Conservation (phyloP, 1,284 basidiomycete species). For the Lentinula novae-zelandiae region DNA sequence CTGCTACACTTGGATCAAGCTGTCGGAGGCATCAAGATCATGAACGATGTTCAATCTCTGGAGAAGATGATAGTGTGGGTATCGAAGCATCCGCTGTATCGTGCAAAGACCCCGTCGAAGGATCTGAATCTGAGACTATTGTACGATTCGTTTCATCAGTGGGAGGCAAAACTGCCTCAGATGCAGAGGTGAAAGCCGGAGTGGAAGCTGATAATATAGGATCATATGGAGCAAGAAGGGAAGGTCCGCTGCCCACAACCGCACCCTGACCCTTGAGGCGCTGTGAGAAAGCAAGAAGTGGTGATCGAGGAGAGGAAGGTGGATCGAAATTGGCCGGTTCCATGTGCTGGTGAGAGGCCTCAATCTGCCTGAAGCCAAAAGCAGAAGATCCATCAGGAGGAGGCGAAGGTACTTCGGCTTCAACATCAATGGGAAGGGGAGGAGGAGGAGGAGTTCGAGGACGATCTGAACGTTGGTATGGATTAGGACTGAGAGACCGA, state of each 20-base stretch:
- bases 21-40: background rate
- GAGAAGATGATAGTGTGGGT: background rate
- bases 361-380: slow-evolving; percentile 16
- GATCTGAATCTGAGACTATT: background rate
- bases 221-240: background rate
- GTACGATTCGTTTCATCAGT: background rate
- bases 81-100: background rate
- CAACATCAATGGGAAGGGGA: slow-evolving; percentile 12
- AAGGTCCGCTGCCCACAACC: background rate
- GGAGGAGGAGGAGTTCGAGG: slow-evolving; percentile 10
- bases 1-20: too few relatives aligned
- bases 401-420: slow-evolving; percentile 7
- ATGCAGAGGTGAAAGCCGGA: background rate
- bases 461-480: slow-evolving; percentile 1
- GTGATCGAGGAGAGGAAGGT: background rate
- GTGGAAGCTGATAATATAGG: too few relatives aligned
- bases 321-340: too few relatives aligned
- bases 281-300: background rate
- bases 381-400: slow-evolving; percentile 1
- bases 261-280: background rate
- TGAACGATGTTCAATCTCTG: background rate
- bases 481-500: slow-evolving; percentile 1
- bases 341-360: background rate
- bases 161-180: background rate
- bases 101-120: background rate